Base-by-base conservation (phyloP, 805 yeast species). In the Tetrapisispora nanseiensis region DNA sequence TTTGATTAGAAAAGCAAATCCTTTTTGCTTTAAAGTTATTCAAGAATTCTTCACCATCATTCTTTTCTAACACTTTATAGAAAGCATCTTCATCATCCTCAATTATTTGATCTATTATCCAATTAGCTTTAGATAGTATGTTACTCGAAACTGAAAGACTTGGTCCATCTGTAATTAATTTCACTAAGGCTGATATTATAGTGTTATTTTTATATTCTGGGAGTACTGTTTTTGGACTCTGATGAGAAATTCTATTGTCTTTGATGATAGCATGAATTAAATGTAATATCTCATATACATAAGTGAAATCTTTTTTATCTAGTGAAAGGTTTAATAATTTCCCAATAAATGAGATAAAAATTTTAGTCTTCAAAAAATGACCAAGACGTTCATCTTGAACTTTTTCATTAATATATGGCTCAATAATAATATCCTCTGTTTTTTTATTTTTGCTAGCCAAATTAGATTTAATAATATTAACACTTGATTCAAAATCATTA, bases 191-290 rank as follows among this genome's bases (percentile, higher is more conserved):
- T 5, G 11, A 16, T 4, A 15, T 15, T 61, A 39, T 32, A 6
- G 42, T 2, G 8, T n/a, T 3, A n/a, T 28, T 18, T 2, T 32
- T n/a, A 45, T 74, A 75, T 52, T 79, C 66, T 27, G 78, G 66
- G 4, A 86, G 83, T 35, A 76, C 73, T 20, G 65, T 62, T n/a
- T 74, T 58, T 46, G 73, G 78, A 2, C 62, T 51, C n/a, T 69
- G 70, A 26, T 70, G 55, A 43, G 1, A 77, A 80, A 47, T 67
- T 58, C 3, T 65, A 48, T 9, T 43, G 42, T 45, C 82, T 23
- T 65, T 52, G 16, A 82, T 53, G 7, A 80, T 66, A 6, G 84
- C 89, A 62, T 83, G 86, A 2, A 81, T 48, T 39, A 84, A 66
- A 56, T 83, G 92, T 30, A 84, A 66, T n/a, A 80, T 52, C 33